Evolutionary conservation across 768 basidiomycete species (phyloP).

Genomic region (Mycena leptocephala): DNA sequence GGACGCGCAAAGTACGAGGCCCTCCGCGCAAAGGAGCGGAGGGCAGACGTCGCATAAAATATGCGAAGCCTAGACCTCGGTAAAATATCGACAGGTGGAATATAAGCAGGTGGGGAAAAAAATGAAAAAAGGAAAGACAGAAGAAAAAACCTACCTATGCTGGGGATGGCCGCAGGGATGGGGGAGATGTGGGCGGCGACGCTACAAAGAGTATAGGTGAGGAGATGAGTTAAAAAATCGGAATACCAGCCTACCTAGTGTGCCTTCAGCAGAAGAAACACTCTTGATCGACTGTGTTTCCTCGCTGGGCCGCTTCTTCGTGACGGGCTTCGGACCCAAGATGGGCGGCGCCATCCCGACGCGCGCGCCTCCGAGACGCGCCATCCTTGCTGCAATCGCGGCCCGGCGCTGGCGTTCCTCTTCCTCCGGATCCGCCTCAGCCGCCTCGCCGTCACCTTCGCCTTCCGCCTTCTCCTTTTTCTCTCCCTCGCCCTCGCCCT

Average conservation of each 20-base stretch:
- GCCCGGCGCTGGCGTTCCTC: conserved; percentile 87
- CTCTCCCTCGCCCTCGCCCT: conserved; percentile 66
- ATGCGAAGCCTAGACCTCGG: no score
- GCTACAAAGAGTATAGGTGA: not conserved
- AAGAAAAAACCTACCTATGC: not conserved
- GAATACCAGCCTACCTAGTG: conserved; percentile 5
- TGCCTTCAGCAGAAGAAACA: conserved; percentile 14
- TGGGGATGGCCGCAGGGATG: conserved; percentile 8
- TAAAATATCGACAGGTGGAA: no score
- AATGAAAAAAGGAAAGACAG: not conserved
- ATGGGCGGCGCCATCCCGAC: conserved; percentile 87
- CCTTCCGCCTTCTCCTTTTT: conserved; percentile 75
- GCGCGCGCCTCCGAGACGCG: conserved; percentile 89
- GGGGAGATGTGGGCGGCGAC: conserved; percentile 28
- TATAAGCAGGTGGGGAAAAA: not conserved
- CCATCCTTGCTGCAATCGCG: conserved; percentile 94
- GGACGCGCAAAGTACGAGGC: no score
- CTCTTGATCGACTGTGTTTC: conserved; percentile 49
- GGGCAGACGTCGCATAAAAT: no score
- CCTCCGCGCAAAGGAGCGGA: no score
- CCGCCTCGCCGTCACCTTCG: conserved; percentile 30
- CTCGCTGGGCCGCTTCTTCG: conserved; percentile 46
- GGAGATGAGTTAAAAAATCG: not conserved
- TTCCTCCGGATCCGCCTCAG: conserved; percentile 69
- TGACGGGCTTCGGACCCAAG: conserved; percentile 65